These are phyloP conservation scores for Dacryopinax spathularia DNA, from an alignment of 768 basidiomycete species.

Conservation along the genomic window DNA sequence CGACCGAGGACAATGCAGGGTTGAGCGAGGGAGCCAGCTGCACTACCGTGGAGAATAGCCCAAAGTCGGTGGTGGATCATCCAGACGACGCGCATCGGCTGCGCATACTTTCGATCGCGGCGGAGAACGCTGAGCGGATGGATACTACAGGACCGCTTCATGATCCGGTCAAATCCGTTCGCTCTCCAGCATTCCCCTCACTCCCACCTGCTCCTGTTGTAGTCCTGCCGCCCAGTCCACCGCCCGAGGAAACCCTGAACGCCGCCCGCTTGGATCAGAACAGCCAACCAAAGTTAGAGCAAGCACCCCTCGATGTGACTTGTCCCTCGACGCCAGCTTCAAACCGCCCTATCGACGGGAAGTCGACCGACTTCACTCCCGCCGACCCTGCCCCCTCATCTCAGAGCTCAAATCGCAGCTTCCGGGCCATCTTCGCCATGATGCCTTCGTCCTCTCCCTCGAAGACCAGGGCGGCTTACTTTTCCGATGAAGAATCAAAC, in stretches of 20 bases:
- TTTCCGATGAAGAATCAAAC: neutral
- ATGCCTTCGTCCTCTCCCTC: neutral
- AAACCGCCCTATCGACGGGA: too few relatives aligned
- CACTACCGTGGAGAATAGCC: neutral
- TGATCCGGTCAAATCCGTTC: too few relatives aligned
- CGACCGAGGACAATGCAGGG: neutral
- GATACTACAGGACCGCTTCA: neutral
- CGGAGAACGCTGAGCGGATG: neutral
- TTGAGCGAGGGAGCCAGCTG: neutral
- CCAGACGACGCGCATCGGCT: neutral
- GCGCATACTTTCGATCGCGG: neutral
- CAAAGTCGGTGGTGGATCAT: neutral
- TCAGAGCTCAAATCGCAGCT: neutral
- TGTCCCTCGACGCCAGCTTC: too few relatives aligned
- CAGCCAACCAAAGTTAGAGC: too few relatives aligned
- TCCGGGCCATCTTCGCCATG: neutral
- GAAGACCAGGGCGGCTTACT: neutral
- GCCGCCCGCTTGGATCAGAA: too few relatives aligned
- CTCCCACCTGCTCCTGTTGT: too few relatives aligned
- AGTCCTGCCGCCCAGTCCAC: too few relatives aligned
- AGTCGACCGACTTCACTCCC: too few relatives aligned
- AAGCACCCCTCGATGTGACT: too few relatives aligned
- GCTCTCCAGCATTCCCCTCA: too few relatives aligned
- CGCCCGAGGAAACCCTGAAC: too few relatives aligned
- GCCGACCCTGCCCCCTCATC: neutral